Conservation (phyloP, 2,329 filamentous ascomycete species). For the Alternaria sp. region DNA sequence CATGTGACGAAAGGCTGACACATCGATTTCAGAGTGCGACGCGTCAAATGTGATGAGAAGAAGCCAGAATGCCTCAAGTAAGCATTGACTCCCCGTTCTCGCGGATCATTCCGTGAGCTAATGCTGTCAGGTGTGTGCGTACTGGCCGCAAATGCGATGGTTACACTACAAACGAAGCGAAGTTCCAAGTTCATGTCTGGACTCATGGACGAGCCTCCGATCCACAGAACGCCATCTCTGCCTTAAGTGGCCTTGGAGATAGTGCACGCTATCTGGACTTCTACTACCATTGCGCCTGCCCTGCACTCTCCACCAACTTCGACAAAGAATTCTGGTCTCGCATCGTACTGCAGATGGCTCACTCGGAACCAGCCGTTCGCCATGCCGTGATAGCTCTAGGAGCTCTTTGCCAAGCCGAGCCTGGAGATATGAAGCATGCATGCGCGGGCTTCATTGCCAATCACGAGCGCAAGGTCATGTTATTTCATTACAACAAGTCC, state of each 20-base stretch:
- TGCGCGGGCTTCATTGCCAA: constrained; percentile 11
- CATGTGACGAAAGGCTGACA: neutral
- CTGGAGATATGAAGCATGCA: constrained; percentile 30
- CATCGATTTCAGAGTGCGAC: constrained; percentile 6
- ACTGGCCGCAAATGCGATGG: constrained; percentile 41
- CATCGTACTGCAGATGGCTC: constrained; percentile 51
- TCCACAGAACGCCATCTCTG: constrained; percentile 10
- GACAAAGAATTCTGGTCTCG: constrained; percentile 51
- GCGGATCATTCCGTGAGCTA: neutral
- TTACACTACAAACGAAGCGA: constrained; percentile 16
- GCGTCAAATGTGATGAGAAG: constrained; percentile 32
- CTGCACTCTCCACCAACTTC: constrained; percentile 44
- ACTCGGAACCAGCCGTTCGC: constrained; percentile 50
- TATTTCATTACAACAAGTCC: constrained; percentile 53
- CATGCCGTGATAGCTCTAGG: constrained; percentile 54
- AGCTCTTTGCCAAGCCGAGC: constrained; percentile 38
- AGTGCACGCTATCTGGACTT: constrained; percentile 42
- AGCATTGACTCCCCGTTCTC: neutral
- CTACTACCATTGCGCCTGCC: constrained; percentile 51
- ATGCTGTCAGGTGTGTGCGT: constrained; percentile 31
- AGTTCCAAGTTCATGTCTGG: constrained; percentile 9
- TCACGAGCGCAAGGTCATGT: constrained; percentile 29
- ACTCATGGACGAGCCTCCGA: neutral
- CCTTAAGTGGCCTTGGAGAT: constrained; percentile 17
- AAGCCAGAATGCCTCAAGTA: constrained; percentile 30